These are phyloP conservation scores for Chaetomium globosum DNA, from an alignment of 2,329 filamentous ascomycete genomes.

Conservation along the genomic window DNA sequence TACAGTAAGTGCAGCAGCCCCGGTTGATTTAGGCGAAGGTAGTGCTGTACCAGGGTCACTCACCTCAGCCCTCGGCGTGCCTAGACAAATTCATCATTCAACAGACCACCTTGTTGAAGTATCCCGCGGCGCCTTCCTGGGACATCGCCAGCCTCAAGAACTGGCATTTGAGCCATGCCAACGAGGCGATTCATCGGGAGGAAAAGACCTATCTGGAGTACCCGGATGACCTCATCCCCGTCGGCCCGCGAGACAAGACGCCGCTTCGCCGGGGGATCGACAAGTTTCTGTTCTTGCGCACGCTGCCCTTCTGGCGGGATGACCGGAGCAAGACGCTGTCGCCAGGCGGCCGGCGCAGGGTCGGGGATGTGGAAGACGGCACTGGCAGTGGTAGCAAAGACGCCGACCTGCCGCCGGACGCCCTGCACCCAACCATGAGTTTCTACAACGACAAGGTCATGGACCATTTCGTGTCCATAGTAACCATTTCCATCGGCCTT, in stretches of 20 bases:
- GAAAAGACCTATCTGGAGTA: slow-evolving; percentile 1
- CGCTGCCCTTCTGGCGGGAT: slow-evolving; percentile 1
- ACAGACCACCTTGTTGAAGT: not conserved
- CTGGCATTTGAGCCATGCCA: not conserved
- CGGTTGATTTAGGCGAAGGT: not conserved
- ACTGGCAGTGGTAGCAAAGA: not conserved
- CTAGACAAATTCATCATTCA: slow-evolving; percentile 1
- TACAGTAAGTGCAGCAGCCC: slow-evolving; percentile 5
- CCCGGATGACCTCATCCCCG: not conserved
- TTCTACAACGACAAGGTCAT: slow-evolving; percentile 1
- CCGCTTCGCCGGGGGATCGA: slow-evolving; percentile 2
- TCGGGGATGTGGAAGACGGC: slow-evolving; percentile 5
- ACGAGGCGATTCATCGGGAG: not conserved
- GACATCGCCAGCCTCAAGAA: slow-evolving; percentile 4
- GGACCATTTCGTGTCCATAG: not conserved
- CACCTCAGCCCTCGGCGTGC: not conserved
- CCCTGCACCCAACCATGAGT: not conserved
- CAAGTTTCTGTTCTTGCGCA: not conserved
- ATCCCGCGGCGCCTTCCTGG: slow-evolving; percentile 1
- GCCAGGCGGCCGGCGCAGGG: slow-evolving; percentile 1
- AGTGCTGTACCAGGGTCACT: not conserved
- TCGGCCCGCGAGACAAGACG: slow-evolving; percentile 1
- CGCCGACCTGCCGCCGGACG: not conserved
- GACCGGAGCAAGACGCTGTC: not conserved
- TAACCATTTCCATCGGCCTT: not conserved